phyloP scores from a whole-genome alignment of 306 rosid species.

The Pyrus communis region DNA sequence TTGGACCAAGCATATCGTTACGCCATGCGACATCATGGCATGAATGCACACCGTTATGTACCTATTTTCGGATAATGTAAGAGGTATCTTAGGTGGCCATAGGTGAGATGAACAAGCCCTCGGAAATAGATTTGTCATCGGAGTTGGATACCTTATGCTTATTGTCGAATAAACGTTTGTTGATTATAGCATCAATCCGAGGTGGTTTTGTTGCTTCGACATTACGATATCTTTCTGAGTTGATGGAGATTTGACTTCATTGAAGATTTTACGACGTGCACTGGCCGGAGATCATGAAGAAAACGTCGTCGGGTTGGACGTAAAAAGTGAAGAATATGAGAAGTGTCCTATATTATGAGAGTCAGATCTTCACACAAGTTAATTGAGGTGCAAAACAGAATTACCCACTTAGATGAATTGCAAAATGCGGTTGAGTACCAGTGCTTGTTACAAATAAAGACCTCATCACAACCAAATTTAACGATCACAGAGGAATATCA shows the following conservation, averaged over 20 bases:
- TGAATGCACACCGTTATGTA: background rate
- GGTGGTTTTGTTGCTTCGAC: background rate
- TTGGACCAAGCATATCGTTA: background rate
- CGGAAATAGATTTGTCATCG: background rate
- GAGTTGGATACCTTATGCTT: background rate
- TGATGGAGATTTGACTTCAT: background rate
- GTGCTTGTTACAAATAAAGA: background rate
- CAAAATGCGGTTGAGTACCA: background rate
- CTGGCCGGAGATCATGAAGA: background rate
- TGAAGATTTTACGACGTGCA: background rate
- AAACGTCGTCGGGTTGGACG: background rate
- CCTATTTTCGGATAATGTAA: background rate
- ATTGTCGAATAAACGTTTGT: background rate
- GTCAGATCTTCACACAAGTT: background rate
- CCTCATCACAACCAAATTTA: background rate
- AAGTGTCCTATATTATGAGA: background rate
- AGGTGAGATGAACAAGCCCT: background rate
- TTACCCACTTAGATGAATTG: background rate
- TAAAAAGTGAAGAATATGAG: background rate
- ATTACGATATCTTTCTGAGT: too few relatives aligned
- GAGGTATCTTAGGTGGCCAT: background rate
- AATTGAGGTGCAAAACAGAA: background rate
- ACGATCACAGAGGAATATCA: constrained; percentile 63
- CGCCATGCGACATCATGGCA: background rate
- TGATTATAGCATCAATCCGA: background rate